phyloP scores from a whole-genome alignment of 192 early-diverging fungal species.

The Chytriomyces sp. region DNA sequence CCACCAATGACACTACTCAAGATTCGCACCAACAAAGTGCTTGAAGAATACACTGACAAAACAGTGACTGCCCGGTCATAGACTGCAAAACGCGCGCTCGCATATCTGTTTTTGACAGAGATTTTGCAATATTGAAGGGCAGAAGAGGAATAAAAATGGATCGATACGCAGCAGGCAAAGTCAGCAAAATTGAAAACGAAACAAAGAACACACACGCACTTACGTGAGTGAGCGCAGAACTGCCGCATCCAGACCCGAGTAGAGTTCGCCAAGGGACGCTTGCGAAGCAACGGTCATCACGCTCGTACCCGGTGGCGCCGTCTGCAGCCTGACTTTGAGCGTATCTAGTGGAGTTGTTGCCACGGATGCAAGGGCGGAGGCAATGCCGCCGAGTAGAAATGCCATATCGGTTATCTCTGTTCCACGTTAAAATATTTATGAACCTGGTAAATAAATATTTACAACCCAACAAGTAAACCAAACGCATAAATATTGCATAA shows the following conservation, averaged over 20 bases:
- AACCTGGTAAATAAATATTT: too few relatives aligned
- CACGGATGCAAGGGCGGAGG: conserved; percentile 29
- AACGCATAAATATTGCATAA: neutral
- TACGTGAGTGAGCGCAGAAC: conserved; percentile 38
- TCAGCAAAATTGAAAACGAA: too few relatives aligned
- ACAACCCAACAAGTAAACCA: neutral
- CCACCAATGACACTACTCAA: neutral
- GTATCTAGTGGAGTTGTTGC: conserved; percentile 46
- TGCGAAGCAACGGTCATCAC: neutral
- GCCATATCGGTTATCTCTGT: neutral
- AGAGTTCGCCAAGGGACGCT: conserved; percentile 9
- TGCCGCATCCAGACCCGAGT: conserved; percentile 35
- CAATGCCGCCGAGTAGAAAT: conserved; percentile 27
- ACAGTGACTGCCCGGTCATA: conserved; percentile 6
- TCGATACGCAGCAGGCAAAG: too few relatives aligned
- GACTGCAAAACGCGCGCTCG: conserved; percentile 34
- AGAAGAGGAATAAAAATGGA: too few relatives aligned
- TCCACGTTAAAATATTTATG: too few relatives aligned
- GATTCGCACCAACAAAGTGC: neutral
- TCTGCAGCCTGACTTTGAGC: conserved; percentile 36
- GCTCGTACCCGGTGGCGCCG: neutral
- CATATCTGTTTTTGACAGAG: neutral
- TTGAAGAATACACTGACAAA: neutral
- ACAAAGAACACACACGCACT: too few relatives aligned
- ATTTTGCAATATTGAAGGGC: too few relatives aligned